A percentile compares a stretch with the other conserved stretches of the same genome.
Conservation (phyloP, 148 eudicot species). For the Fagopyrum homotropicum region DNA sequence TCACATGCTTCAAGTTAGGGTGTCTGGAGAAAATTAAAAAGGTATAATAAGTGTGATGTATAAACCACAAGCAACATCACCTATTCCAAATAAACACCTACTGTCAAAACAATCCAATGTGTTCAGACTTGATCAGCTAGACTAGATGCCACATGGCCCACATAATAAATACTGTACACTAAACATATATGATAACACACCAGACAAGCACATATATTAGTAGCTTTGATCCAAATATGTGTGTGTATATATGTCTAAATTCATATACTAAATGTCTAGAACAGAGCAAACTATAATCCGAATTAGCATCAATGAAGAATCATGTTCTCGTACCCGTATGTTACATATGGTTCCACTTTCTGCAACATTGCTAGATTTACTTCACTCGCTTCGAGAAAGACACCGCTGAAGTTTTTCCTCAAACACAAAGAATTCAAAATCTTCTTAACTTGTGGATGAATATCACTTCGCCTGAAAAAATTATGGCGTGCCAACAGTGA, state of each 20-base stretch:
- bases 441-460: slow-evolving; percentile 64
- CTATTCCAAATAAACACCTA: too few species aligned
- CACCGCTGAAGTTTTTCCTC: slow-evolving; percentile 56
- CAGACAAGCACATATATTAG: too few species aligned
- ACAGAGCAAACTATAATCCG: background rate
- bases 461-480: slow-evolving; percentile 58
- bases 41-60: background rate
- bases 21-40: slow-evolving; percentile 22
- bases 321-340: slow-evolving; percentile 60
- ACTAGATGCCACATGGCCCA: background rate
- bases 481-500: background rate
- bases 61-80: background rate
- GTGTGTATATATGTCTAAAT: background rate
- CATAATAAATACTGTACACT: background rate
- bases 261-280: background rate
- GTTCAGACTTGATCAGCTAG: background rate
- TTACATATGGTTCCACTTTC: slow-evolving; percentile 80
- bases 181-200: background rate
- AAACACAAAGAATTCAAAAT: slow-evolving; percentile 54
- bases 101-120: background rate
- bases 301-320: background rate
- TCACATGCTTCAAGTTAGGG: slow-evolving; percentile 61
- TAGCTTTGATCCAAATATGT: too few species aligned
- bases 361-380: slow-evolving; percentile 54
- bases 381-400: slow-evolving; percentile 71